These are phyloP conservation scores for Pythium sp. DNA, from an alignment of 352 stramenopile genomes.

Conservation along the genomic window DNA sequence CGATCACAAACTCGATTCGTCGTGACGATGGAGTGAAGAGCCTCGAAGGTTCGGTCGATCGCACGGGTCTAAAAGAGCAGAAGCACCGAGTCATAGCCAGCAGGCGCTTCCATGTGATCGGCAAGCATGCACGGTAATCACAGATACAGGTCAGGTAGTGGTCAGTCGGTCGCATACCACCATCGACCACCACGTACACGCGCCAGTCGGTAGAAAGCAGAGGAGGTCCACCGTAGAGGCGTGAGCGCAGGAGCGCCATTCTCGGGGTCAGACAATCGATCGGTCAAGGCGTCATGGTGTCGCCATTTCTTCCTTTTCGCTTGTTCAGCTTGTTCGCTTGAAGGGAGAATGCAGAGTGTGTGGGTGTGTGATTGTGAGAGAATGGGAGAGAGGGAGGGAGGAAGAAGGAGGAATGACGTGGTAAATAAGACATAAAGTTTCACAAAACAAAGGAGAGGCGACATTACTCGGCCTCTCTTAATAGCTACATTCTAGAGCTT, in stretches of 20 bases:
- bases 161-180: not conserved
- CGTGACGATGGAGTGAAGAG: not conserved
- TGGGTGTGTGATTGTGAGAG: not conserved
- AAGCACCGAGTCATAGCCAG: not conserved
- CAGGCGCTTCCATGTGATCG: not conserved
- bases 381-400: not conserved
- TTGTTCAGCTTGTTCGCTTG: not conserved
- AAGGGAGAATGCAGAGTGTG: not conserved
- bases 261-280: not conserved
- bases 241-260: not conserved
- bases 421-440: too few relatives aligned
- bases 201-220: not conserved
- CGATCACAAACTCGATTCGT: not conserved
- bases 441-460: not conserved
- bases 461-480: not conserved
- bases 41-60: not conserved
- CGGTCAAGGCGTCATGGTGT: not conserved
- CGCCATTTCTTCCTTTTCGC: not conserved
- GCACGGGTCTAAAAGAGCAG: not conserved
- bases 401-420: not conserved
- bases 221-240: not conserved
- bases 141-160: not conserved
- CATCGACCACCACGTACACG: not conserved
- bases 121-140: not conserved
- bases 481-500: not conserved